These are phyloP conservation scores for Penstemon eatonii DNA, from an alignment of 257 asterid species.

Conservation along the genomic window DNA sequence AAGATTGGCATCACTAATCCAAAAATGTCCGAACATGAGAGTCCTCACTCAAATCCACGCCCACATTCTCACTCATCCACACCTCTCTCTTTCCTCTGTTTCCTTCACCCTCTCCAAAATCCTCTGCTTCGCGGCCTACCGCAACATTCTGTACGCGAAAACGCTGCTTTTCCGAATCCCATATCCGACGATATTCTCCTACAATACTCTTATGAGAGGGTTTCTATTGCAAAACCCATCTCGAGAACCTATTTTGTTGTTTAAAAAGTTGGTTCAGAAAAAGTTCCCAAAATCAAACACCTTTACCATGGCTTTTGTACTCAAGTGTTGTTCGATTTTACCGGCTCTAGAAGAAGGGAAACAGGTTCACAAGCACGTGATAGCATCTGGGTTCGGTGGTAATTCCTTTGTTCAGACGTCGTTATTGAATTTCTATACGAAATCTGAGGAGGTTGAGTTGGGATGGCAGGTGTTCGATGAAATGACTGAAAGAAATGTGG, in stretches of 20 bases:
- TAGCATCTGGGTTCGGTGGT: conserved; percentile 49
- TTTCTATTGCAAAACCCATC: conserved; percentile 33
- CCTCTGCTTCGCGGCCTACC: conserved; percentile 63
- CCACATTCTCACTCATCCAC: conserved; percentile 49
- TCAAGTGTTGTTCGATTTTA: conserved; percentile 59
- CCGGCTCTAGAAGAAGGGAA: conserved; percentile 51
- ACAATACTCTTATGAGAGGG: conserved; percentile 67
- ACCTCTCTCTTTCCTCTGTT: conserved; percentile 35
- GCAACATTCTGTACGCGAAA: conserved; percentile 51
- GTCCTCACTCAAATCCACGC: conserved; percentile 65
- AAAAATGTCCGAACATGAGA: conserved; percentile 66
- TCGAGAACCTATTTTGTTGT: conserved; percentile 50
- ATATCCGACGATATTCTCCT: conserved; percentile 48
- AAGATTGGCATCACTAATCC: conserved; percentile 45
- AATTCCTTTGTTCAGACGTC: conserved; percentile 60
- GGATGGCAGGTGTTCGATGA: conserved; percentile 73
- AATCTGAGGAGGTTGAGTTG: conserved; percentile 53
- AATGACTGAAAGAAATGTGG: conserved; percentile 63
- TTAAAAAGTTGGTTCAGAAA: conserved; percentile 37
- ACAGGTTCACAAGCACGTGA: conserved; percentile 67
- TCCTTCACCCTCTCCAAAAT: conserved; percentile 60
- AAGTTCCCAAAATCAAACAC: conserved; percentile 52
- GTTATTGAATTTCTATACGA: conserved; percentile 56
- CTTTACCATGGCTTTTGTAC: conserved; percentile 62
- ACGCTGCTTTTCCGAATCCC: conserved; percentile 48